Base-by-base conservation (phyloP, 2,329 filamentous ascomycete species). In the Hirsutella minnesotensis region DNA sequence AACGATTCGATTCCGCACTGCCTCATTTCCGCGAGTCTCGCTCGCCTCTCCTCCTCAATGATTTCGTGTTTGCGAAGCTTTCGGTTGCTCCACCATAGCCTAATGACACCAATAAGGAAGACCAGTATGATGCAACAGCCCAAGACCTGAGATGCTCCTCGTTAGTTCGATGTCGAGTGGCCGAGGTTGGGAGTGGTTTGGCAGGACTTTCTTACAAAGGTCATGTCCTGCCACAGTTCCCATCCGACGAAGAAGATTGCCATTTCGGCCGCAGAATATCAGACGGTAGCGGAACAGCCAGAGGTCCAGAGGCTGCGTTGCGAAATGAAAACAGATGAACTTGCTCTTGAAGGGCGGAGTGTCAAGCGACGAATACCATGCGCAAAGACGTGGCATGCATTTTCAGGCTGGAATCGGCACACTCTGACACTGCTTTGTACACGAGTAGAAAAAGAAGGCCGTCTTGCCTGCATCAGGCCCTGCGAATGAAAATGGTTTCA, bases 141-240 rank as follows among this genome's bases (percentile, higher is more conserved):
- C 39, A 94, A 73, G 24, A 87, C 74, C 86, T 94, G 49, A 9
- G 20, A 18, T 15, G 13, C 22, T 12, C 31, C 30, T 12, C 21
- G 27, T 42, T 18, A 42, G 43, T 27, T 4, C 22, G 19, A 13
- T 3, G 12, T 19, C n/a, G 24, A 1, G 12, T 24, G 9, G 3
- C 12, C 19, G 22, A 27, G 27, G 24, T 9, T 27, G 24, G 72
- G 22, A 9, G 3, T 9, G 9, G 3, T 5, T 16, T n/a, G 18
- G n/a, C 15, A 35, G 15, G 33, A 18, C 3, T 9, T 31, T 12
- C 84, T 70, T 68, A 94, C 88, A 67, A 94, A 86, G 42, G 81
- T 85, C 79, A 95, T 81, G 67, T 94, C 80, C 70, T 92, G 78
- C 88, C 88, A 95, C 54, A 92, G 66, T 52, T 75, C 68, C 88